These are phyloP conservation scores for Pelargonium exstipulatum DNA, from an alignment of 441 rosid species.

Conservation along the genomic window DNA sequence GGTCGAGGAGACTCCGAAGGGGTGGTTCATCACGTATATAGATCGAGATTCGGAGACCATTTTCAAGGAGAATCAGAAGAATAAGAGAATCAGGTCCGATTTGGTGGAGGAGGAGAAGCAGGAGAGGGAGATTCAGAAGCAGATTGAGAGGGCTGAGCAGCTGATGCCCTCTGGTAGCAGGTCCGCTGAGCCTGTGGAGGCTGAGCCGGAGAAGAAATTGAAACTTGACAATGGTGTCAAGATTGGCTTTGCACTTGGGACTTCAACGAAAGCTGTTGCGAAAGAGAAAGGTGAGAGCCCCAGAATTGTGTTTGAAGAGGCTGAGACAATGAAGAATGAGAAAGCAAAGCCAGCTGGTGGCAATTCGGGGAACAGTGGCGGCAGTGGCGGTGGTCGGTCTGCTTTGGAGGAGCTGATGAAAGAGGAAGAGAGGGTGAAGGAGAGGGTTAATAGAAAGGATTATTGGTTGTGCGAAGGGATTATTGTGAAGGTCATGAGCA, in stretches of 20 bases:
- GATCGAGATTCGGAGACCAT: conserved; percentile 80
- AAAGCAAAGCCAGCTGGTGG: conserved; percentile 29
- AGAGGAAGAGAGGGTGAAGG: conserved; percentile 79
- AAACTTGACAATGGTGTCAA: conserved; percentile 52
- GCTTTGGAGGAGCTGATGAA: conserved; percentile 85
- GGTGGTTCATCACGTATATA: conserved; percentile 90
- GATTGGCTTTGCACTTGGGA: conserved; percentile 62
- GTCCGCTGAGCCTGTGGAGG: conserved; percentile 4
- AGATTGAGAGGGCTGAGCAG: conserved; percentile 72
- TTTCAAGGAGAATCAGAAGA: conserved; percentile 79
- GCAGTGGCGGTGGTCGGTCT: conserved; percentile 32
- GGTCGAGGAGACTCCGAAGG: conserved; percentile 91
- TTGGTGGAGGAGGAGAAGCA: conserved; percentile 87
- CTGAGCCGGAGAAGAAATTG: conserved; percentile 28
- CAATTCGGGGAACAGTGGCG: no score
- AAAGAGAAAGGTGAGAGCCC: conserved; percentile 52
- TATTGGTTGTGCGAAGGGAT: conserved; percentile 85
- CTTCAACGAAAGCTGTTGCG: conserved; percentile 18
- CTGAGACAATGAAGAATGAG: conserved; percentile 33
- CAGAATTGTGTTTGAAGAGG: conserved; percentile 54
- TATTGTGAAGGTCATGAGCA: conserved; percentile 86
- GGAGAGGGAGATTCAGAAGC: conserved; percentile 66
- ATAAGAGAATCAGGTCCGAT: conserved; percentile 67
- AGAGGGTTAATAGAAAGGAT: conserved; percentile 73
- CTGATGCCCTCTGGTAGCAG: conserved; percentile 18